phyloP scores from a whole-genome alignment of 1,139 yeast species.

The Suhomyces terraborum region DNA sequence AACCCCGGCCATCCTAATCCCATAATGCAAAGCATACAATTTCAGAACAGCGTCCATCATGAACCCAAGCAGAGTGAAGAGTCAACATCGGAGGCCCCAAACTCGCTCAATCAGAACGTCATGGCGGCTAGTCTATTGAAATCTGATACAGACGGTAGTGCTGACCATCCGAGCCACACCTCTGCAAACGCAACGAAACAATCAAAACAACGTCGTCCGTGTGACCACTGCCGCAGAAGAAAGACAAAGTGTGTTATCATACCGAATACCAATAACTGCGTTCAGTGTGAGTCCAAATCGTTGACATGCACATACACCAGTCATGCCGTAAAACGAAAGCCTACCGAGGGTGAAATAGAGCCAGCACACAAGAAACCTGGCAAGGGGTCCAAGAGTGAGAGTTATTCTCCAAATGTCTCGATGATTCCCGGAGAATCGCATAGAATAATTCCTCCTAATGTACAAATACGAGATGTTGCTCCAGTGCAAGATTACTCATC shows the following conservation, averaged over 20 bases:
- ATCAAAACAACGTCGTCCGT: constrained; percentile 48
- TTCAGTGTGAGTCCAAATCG: constrained; percentile 68
- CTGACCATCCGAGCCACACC: constrained; percentile 1
- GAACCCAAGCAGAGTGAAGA: constrained; percentile 6
- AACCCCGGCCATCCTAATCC: constrained; percentile 16
- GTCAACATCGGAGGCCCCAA: neutral
- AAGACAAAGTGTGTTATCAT: constrained; percentile 65
- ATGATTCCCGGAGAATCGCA: constrained; percentile 13
- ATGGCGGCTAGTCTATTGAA: neutral
- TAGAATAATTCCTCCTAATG: constrained; percentile 48
- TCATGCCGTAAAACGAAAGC: constrained; percentile 36
- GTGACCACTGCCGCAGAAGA: constrained; percentile 70
- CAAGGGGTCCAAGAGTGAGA: constrained; percentile 7
- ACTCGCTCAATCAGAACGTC: constrained; percentile 2
- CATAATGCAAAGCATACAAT: constrained; percentile 38
- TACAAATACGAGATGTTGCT: constrained; percentile 53
- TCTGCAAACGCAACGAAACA: constrained; percentile 15
- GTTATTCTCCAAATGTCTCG: constrained; percentile 6
- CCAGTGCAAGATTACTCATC: constrained; percentile 59
- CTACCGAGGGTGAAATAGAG: constrained; percentile 24
- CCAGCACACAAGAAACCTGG: constrained; percentile 20
- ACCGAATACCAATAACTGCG: constrained; percentile 60
- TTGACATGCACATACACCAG: constrained; percentile 59
- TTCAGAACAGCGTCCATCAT: constrained; percentile 33
- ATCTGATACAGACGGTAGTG: neutral